Base-by-base conservation (phyloP, 352 stramenopile species). In the Thraustotheca clavata region DNA sequence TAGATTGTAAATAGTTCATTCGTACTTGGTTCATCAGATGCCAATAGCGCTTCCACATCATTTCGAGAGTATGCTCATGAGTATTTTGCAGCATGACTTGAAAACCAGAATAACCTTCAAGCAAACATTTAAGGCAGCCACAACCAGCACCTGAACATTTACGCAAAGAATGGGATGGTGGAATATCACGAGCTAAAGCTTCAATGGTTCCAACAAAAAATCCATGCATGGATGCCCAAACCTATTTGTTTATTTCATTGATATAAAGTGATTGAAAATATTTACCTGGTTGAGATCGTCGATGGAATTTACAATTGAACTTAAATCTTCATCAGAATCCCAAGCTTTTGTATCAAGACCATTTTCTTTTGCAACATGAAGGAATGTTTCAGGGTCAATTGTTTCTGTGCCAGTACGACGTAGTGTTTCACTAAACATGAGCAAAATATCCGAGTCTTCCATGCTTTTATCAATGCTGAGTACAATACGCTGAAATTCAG, bases 361-460 rank as follows among this genome's bases (percentile, higher is more conserved):
- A 66, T 92, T 75, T 36, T 91, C 81, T 27, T 82, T 80, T 8
- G 81, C 83, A 20, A 92, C 80, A 55, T 87, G 76, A 16, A 91
- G 59, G 41, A 92, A 91, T 5, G 82, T 71, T 12, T 88, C 69
- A 0, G 78, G 67, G 59, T 81, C 70, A 35, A 89, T 76, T 12
- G 73, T 67, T 16, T 85, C 73, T 40, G 73, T 83, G 35, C 82
- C 34, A 0, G 80, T 89, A 33, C 82, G 76, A 1, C 80, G 76
- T 46, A 93, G 40, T 2, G 83, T 89, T 47, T 93, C 83, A 59
- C 76, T 87, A 71, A 89, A 91, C 79, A 93, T 88, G 29, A 89
- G 69, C 29, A 93, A 49, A 32, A 91, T 82, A 33, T 91, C 83
- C 20, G 70, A 79, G 0, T 82, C 50, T 24, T 91, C 80, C 0